Evolutionary conservation across 345 rosid species (phyloP).

Genomic region (Pelargonium nanum): DNA sequence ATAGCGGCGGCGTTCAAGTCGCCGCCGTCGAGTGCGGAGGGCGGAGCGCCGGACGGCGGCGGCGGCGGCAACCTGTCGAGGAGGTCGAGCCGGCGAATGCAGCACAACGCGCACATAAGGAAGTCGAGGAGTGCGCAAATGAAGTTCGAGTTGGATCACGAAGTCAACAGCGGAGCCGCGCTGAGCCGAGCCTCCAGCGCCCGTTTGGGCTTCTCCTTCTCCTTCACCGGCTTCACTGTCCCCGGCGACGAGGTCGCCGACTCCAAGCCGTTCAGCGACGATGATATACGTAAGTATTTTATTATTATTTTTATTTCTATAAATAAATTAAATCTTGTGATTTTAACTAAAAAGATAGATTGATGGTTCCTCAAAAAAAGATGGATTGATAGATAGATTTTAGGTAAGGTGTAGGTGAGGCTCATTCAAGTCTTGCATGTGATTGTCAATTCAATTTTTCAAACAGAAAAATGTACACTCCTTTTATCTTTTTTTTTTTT

Average conservation of each 20-base stretch:
- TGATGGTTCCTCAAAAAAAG: too few relatives aligned
- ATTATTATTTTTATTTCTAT: too few relatives aligned
- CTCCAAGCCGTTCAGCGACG: slow-evolving; percentile 81
- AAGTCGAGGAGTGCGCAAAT: slow-evolving; percentile 84
- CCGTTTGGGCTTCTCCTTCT: slow-evolving; percentile 77
- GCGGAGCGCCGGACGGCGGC: slow-evolving; percentile 15
- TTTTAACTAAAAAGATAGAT: too few relatives aligned
- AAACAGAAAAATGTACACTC: neutral
- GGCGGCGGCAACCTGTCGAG: slow-evolving; percentile 37
- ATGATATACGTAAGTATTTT: slow-evolving; percentile 59
- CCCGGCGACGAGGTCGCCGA: slow-evolving; percentile 77
- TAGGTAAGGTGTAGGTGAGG: neutral
- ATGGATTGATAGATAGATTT: neutral
- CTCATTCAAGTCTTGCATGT: neutral
- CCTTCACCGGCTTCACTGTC: slow-evolving; percentile 84
- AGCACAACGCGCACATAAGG: slow-evolving; percentile 55
- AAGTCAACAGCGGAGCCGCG: slow-evolving; percentile 74
- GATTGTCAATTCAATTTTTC: neutral
- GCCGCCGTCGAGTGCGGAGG: slow-evolving; percentile 17
- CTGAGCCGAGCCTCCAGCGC: slow-evolving; percentile 96
- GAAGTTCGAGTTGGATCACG: slow-evolving; percentile 53
- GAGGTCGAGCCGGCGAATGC: slow-evolving; percentile 57
- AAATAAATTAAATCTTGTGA: too few relatives aligned
- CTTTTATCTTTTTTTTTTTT: too few relatives aligned
- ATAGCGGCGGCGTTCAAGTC: slow-evolving; percentile 67